A percentile compares a stretch with the other conserved stretches of the same genome.
phyloP scores from a whole-genome alignment of 225 moss, liverwort and hornwort genomes.

The Rhytidiadelphus loreus region DNA sequence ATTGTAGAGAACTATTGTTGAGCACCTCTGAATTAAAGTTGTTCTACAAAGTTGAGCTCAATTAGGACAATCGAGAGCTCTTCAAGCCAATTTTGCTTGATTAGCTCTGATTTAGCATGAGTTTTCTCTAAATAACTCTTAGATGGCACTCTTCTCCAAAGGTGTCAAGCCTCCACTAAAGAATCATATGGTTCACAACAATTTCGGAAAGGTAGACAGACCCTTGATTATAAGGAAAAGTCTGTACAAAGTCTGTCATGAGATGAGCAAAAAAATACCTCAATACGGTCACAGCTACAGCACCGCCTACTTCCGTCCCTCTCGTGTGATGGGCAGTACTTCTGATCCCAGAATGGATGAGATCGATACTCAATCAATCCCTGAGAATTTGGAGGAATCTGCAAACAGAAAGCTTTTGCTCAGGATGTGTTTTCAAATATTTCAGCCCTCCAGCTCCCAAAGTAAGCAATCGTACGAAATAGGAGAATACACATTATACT shows the following conservation, averaged over 20 bases:
- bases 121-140: background rate
- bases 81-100: background rate
- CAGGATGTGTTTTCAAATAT: background rate
- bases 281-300: constrained; percentile 95
- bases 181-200: background rate
- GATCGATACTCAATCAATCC: constrained; percentile 91
- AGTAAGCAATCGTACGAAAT: background rate
- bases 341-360: constrained; percentile 96
- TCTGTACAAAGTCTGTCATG: background rate
- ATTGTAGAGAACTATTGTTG: background rate
- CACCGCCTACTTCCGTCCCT: constrained; percentile 73
- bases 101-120: background rate
- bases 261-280: constrained; percentile 34
- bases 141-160: background rate
- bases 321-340: constrained; percentile 90
- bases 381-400: constrained; percentile 85
- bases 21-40: background rate
- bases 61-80: background rate
- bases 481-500: background rate
- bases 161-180: background rate
- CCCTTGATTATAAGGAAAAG: background rate
- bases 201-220: background rate
- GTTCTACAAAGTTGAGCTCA: background rate
- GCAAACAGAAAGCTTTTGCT: constrained; percentile 4
- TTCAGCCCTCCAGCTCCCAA: background rate